A percentile compares a stretch with the other conserved stretches of the same genome.
Evolutionary conservation across 2,329 filamentous ascomycete genomes (phyloP).

Genomic region (Chaetomiaceae sp.): DNA sequence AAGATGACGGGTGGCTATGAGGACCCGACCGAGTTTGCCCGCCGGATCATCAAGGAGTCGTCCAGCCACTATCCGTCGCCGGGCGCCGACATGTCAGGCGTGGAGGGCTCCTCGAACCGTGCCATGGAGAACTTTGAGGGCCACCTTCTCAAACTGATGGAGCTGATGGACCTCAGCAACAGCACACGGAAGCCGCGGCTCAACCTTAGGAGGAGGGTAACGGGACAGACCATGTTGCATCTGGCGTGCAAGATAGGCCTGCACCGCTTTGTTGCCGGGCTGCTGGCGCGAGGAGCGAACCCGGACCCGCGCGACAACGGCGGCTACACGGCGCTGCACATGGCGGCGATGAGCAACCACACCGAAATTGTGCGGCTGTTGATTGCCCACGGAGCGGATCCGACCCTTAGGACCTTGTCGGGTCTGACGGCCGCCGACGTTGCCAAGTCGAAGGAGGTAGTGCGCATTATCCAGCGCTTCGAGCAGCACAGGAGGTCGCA

Average conservation of each 20-base stretch:
- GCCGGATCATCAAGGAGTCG: slow-evolving; percentile 49
- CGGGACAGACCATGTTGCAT: slow-evolving; percentile 77
- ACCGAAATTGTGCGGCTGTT: slow-evolving; percentile 71
- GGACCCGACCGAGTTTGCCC: slow-evolving; percentile 58
- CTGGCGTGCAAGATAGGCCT: slow-evolving; percentile 72
- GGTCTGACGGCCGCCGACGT: slow-evolving; percentile 70
- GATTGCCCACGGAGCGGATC: slow-evolving; percentile 68
- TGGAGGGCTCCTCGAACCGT: slow-evolving; percentile 33
- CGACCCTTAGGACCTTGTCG: slow-evolving; percentile 63
- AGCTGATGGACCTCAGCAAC: slow-evolving; percentile 74
- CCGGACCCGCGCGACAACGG: slow-evolving; percentile 70
- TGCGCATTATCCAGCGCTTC: slow-evolving; percentile 58
- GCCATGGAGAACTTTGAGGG: slow-evolving; percentile 52
- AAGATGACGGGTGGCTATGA: slow-evolving; percentile 62
- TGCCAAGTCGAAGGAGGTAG: slow-evolving; percentile 59
- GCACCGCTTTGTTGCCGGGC: slow-evolving; percentile 68
- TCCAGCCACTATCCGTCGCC: slow-evolving; percentile 35
- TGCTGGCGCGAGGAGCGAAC: slow-evolving; percentile 73
- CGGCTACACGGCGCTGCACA: slow-evolving; percentile 77
- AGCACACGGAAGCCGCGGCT: slow-evolving; percentile 63
- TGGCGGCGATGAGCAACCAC: slow-evolving; percentile 73
- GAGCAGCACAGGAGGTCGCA: slow-evolving; percentile 61
- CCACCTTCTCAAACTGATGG: slow-evolving; percentile 68
- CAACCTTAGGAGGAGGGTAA: slow-evolving; percentile 54
- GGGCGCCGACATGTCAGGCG: slow-evolving; percentile 31